Evolutionary conservation across 129 eudicot genomes (phyloP).

Genomic region (Smallanthus sonchifolius): DNA sequence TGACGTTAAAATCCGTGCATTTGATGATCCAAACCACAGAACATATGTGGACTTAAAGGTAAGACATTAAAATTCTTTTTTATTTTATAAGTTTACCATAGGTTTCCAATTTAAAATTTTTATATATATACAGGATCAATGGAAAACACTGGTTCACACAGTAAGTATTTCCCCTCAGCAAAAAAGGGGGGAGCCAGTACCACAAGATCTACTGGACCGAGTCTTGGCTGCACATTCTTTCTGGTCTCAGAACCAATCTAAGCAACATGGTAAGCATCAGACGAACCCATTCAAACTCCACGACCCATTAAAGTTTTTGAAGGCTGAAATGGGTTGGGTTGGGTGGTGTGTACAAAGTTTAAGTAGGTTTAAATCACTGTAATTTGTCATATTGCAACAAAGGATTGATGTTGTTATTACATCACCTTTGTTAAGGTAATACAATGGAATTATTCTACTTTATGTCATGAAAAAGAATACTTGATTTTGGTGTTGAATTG

Average conservation of each 20-base stretch:
- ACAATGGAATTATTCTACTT: not conserved
- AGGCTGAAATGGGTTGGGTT: slow-evolving; percentile 13
- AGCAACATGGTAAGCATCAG: slow-evolving; percentile 66
- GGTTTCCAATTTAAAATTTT: not conserved
- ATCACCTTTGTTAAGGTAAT: slow-evolving; percentile 89
- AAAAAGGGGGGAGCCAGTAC: slow-evolving; percentile 97
- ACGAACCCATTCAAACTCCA: slow-evolving; percentile 37
- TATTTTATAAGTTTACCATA: not conserved
- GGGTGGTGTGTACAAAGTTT: slow-evolving; percentile 40
- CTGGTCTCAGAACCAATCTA: slow-evolving; percentile 81
- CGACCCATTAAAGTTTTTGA: slow-evolving; percentile 36
- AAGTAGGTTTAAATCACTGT: slow-evolving; percentile 32
- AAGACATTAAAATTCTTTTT: slow-evolving; percentile 5
- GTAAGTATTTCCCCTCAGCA: slow-evolving; percentile 94
- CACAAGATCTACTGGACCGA: slow-evolving; percentile 83
- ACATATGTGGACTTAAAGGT: slow-evolving; percentile 99
- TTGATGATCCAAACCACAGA: slow-evolving; percentile 85
- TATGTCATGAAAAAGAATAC: not conserved
- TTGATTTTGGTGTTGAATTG: not conserved
- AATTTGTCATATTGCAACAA: slow-evolving; percentile 28
- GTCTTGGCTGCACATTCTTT: slow-evolving; percentile 76
- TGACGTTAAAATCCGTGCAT: slow-evolving; percentile 84
- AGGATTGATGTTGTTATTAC: slow-evolving; percentile 86
- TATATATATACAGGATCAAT: slow-evolving; percentile 60
- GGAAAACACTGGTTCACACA: slow-evolving; percentile 98